These are phyloP conservation scores for Tricholoma furcatifolium DNA, from an alignment of 768 basidiomycete species.

Conservation along the genomic window DNA sequence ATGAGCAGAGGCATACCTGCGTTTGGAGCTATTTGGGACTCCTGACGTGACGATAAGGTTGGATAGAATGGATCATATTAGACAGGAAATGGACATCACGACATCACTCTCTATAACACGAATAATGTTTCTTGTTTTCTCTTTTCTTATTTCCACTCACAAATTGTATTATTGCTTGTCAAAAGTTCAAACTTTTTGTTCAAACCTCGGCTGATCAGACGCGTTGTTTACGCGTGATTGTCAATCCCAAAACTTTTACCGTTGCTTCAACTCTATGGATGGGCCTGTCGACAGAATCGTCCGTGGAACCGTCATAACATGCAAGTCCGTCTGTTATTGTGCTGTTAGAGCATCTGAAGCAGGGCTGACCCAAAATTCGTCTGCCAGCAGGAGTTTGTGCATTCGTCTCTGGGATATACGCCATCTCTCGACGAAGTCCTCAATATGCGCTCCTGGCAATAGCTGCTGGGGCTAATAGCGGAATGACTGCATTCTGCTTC, in stretches of 20 bases:
- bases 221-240: conserved; percentile 12
- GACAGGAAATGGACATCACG: too few relatives aligned
- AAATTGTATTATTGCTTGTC: too few relatives aligned
- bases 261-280: conserved; percentile 24
- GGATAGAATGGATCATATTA: too few relatives aligned
- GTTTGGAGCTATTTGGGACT: conserved; percentile 62
- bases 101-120: too few relatives aligned
- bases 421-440: conserved; percentile 46
- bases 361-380: conserved; percentile 19
- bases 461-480: conserved; percentile 70
- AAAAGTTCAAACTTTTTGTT: too few relatives aligned
- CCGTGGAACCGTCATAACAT: conserved; percentile 64
- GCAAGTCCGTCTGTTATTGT: conserved; percentile 67
- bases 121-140: too few relatives aligned
- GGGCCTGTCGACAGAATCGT: conserved; percentile 41
- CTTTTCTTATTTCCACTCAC: too few relatives aligned
- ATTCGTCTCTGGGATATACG: conserved; percentile 41
- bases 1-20: conserved; percentile 58
- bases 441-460: conserved; percentile 47
- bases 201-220: neutral
- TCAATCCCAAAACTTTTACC: neutral
- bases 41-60: neutral
- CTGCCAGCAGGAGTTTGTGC: conserved; percentile 58
- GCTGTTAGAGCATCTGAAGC: conserved; percentile 20
- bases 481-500: conserved; percentile 70